Conservation (phyloP, 352 stramenopile genomes). For the Blastocystis sp. region DNA sequence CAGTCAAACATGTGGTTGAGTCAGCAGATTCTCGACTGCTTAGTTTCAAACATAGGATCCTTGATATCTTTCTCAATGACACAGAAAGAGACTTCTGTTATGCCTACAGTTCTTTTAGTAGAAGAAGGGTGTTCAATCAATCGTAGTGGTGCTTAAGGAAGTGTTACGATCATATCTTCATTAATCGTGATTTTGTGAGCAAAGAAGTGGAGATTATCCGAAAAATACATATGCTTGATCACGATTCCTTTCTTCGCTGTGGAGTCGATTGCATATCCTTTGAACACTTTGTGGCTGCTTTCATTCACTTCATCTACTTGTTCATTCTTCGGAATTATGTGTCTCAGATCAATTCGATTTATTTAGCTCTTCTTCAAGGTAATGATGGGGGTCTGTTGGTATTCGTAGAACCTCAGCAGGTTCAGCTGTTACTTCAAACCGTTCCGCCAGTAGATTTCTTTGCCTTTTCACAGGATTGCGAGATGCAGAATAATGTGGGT, state of each 20-base stretch:
- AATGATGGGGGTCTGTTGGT: background rate
- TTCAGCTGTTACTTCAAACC: background rate
- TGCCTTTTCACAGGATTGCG: background rate
- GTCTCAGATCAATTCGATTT: background rate
- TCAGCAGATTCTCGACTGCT: constrained; percentile 44
- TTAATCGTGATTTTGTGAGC: background rate
- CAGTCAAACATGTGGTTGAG: constrained; percentile 50
- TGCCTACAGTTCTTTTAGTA: constrained; percentile 18
- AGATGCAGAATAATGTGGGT: background rate
- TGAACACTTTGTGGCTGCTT: background rate
- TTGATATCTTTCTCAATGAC: background rate
- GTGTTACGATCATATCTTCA: constrained; percentile 37
- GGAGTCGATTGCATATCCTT: constrained; percentile 13
- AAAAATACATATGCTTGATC: background rate
- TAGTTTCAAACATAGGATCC: background rate
- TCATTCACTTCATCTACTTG: background rate
- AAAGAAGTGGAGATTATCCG: background rate
- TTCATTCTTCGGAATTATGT: background rate
- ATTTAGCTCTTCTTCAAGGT: constrained; percentile 2
- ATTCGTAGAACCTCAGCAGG: background rate
- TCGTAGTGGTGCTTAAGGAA: constrained; percentile 34
- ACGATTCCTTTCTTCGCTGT: background rate
- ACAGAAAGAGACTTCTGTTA: background rate
- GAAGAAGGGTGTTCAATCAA: background rate
- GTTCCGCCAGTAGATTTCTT: background rate